Evolutionary conservation across 331 rosid species (phyloP).

Genomic region (Pyrus hybrid): DNA sequence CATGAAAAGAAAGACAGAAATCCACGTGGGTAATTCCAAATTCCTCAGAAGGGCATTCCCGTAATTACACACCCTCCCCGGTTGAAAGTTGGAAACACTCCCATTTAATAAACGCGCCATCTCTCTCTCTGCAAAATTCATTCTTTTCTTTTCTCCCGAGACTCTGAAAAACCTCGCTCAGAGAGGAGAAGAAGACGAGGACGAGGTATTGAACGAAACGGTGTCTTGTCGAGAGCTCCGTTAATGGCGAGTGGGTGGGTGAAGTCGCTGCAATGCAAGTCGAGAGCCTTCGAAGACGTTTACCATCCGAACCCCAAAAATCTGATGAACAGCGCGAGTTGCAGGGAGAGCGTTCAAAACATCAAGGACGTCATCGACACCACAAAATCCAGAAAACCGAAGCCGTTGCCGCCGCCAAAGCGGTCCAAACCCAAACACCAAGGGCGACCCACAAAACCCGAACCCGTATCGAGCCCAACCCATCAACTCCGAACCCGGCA

Average conservation of each 20-base stretch:
- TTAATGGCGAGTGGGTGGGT: constrained; percentile 91
- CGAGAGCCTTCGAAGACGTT: constrained; percentile 84
- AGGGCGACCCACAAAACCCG: constrained; percentile 25
- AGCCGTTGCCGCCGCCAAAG: constrained; percentile 19
- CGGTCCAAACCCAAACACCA: constrained; percentile 27
- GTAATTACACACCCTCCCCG: background rate
- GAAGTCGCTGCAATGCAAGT: constrained; percentile 84
- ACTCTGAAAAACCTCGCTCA: background rate
- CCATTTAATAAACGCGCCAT: constrained; percentile 58
- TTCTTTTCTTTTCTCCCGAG: constrained; percentile 7
- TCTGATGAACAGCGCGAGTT: constrained; percentile 50
- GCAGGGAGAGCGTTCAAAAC: constrained; percentile 59
- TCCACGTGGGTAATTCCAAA: constrained; percentile 46
- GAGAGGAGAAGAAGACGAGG: background rate
- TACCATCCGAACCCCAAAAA: constrained; percentile 46
- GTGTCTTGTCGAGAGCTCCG: background rate
- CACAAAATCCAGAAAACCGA: constrained; percentile 35
- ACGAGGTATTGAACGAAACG: background rate
- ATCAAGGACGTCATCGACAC: constrained; percentile 70
- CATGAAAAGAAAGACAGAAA: constrained; percentile 13
- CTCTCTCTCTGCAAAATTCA: constrained; percentile 10
- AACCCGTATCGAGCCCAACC: constrained; percentile 5
- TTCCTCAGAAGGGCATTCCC: constrained; percentile 28
- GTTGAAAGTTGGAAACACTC: constrained; percentile 1
- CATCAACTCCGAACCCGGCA: constrained; percentile 21